Evolutionary conservation across 2,329 filamentous ascomycete genomes (phyloP).

Genomic region (Colletotrichum tropicicola): DNA sequence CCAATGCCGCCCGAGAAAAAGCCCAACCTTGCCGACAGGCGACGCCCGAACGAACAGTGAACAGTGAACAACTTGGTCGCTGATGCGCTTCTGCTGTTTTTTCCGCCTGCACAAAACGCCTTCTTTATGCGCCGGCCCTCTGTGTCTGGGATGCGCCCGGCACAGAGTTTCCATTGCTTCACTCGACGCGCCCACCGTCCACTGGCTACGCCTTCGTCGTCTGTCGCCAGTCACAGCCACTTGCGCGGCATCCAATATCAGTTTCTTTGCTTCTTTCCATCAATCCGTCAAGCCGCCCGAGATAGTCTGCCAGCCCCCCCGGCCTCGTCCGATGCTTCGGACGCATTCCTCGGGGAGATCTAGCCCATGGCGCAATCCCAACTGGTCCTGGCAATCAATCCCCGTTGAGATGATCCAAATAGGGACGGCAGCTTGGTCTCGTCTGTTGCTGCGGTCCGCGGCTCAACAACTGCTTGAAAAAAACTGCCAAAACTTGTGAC

Average conservation of each 20-base stretch:
- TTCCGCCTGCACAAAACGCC: background rate
- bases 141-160: background rate
- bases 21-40: background rate
- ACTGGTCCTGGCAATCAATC: background rate
- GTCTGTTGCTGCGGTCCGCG: background rate
- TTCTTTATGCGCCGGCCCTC: background rate
- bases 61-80: background rate
- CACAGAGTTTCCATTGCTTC: background rate
- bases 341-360: background rate
- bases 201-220: background rate
- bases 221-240: background rate
- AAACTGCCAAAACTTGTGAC: too few relatives aligned
- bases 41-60: background rate
- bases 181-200: too few relatives aligned
- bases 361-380: background rate
- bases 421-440: background rate
- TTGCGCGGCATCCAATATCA: too few relatives aligned
- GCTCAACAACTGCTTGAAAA: too few relatives aligned
- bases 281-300: background rate
- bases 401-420: background rate
- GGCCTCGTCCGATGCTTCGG: background rate
- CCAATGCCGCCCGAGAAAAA: constrained; percentile 3
- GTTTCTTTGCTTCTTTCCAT: constrained; percentile 4
- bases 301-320: background rate
- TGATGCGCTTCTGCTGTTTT: background rate